Percentiles rank a stretch among this genome's conserved stretches.
phyloP scores from a whole-genome alignment of 2,329 filamentous ascomycete genomes.

The Coniochaeta sp. region DNA sequence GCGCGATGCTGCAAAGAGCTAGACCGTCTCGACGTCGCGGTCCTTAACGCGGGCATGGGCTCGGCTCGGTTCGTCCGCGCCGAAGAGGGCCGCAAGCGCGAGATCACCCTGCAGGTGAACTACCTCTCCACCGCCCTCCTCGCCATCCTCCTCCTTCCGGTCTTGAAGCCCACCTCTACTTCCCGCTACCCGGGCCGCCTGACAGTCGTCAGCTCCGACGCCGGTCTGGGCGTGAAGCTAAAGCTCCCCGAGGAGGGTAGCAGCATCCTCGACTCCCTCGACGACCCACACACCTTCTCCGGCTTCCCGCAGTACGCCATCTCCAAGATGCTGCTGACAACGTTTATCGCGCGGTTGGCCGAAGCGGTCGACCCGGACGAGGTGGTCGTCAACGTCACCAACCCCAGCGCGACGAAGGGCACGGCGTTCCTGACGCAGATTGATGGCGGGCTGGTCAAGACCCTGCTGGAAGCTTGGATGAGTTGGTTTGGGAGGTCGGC shows the following conservation, averaged over 20 bases:
- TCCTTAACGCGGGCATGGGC: slow-evolving; percentile 36
- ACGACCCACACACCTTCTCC: neutral
- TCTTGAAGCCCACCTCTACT: slow-evolving; percentile 13
- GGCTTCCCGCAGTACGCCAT: slow-evolving; percentile 12
- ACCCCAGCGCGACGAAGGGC: slow-evolving; percentile 13
- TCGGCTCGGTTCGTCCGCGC: slow-evolving; percentile 10
- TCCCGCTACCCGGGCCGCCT: slow-evolving; percentile 12
- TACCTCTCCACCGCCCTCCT: slow-evolving; percentile 27
- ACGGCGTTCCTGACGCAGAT: slow-evolving; percentile 10
- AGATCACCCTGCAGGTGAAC: slow-evolving; percentile 36
- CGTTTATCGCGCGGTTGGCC: slow-evolving; percentile 11
- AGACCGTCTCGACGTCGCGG: slow-evolving; percentile 31
- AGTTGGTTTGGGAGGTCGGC: slow-evolving; percentile 8
- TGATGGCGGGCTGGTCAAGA: neutral
- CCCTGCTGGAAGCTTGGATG: slow-evolving; percentile 1
- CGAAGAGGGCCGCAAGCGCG: slow-evolving; percentile 15
- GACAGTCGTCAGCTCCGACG: slow-evolving; percentile 20
- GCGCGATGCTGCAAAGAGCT: slow-evolving; percentile 21
- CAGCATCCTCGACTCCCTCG: slow-evolving; percentile 5
- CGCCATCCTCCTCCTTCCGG: slow-evolving; percentile 22
- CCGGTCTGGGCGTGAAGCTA: slow-evolving; percentile 12
- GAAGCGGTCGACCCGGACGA: slow-evolving; percentile 10
- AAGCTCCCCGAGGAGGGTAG: slow-evolving; percentile 8
- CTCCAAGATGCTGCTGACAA: slow-evolving; percentile 15
- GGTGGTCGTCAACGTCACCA: slow-evolving; percentile 15